Evolutionary conservation across 345 rosid genomes (phyloP).

Genomic region (Barbarea vulgaris): DNA sequence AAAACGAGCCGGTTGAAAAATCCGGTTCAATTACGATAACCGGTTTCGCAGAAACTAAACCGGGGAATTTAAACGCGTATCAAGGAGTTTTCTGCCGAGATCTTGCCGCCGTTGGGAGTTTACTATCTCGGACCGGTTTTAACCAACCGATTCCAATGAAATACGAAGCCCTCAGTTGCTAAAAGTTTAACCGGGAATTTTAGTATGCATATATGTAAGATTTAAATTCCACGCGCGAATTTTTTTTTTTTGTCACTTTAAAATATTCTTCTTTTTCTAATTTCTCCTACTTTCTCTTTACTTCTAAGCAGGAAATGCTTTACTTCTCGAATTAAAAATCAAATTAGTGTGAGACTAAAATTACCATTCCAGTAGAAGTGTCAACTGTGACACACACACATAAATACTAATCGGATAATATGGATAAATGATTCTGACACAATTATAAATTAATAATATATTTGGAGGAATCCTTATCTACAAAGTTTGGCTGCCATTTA

Average conservation of each 20-base stretch:
- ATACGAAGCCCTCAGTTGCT: constrained; percentile 87
- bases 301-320: constrained; percentile 10
- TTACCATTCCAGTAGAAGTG: background rate
- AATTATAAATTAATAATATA: constrained; percentile 9
- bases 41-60: constrained; percentile 5
- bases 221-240: background rate
- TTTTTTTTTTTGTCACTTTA: constrained; percentile 8
- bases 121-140: constrained; percentile 75
- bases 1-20: constrained; percentile 29
- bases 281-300: constrained; percentile 15
- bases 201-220: constrained; percentile 15
- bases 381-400: constrained; percentile 4
- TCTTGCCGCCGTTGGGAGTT: constrained; percentile 75
- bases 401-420: background rate
- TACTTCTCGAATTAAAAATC: background rate
- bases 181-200: constrained; percentile 28
- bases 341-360: background rate
- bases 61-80: constrained; percentile 45
- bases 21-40: background rate
- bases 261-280: background rate
- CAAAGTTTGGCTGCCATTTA: constrained; percentile 30
- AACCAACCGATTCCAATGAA: constrained; percentile 76
- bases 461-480: constrained; percentile 33
- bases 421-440: constrained; percentile 27
- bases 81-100: constrained; percentile 97